Evolutionary conservation across 768 basidiomycete species (phyloP).

Genomic region (Coprinopsis marcescibilis): DNA sequence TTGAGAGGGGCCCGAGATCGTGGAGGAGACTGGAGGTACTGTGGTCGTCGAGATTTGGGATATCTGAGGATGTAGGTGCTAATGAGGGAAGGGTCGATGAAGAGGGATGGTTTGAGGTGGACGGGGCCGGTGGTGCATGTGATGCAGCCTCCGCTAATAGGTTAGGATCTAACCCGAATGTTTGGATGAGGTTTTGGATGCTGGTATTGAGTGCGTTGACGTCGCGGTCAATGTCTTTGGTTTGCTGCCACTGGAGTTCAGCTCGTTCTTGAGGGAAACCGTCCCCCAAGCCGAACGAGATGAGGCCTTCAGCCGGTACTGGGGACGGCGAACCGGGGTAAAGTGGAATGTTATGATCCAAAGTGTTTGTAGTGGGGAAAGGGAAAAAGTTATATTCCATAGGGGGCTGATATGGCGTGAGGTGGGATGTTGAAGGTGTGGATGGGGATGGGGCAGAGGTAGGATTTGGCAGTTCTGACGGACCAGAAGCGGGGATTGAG

Average conservation of each 20-base stretch:
- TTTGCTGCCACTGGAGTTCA: slow-evolving; percentile 51
- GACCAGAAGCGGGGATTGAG: too few relatives aligned
- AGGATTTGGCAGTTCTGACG: too few relatives aligned
- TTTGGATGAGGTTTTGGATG: slow-evolving; percentile 67
- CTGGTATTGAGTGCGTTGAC: slow-evolving; percentile 64
- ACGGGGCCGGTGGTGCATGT: neutral
- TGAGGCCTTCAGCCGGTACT: slow-evolving; percentile 22
- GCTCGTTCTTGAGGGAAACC: slow-evolving; percentile 24
- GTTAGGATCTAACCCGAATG: slow-evolving; percentile 57
- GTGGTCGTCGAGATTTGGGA: neutral
- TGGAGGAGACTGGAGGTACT: slow-evolving; percentile 3
- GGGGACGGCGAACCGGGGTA: slow-evolving; percentile 11
- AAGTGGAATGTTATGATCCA: slow-evolving; percentile 7
- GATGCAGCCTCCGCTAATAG: slow-evolving; percentile 16
- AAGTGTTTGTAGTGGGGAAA: slow-evolving; percentile 10
- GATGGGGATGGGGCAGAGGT: slow-evolving; percentile 12
- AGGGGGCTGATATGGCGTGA: slow-evolving; percentile 30
- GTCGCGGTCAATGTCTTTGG: slow-evolving; percentile 64
- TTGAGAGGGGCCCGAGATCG: neutral
- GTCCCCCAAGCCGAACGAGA: slow-evolving; percentile 24
- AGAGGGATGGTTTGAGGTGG: neutral
- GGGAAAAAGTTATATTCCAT: slow-evolving; percentile 31
- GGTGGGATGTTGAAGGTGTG: slow-evolving; percentile 17
- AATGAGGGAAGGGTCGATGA: neutral
- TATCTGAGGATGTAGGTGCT: neutral